Base-by-base conservation (phyloP, 306 rosid genomes). In the Alnus rubra region DNA sequence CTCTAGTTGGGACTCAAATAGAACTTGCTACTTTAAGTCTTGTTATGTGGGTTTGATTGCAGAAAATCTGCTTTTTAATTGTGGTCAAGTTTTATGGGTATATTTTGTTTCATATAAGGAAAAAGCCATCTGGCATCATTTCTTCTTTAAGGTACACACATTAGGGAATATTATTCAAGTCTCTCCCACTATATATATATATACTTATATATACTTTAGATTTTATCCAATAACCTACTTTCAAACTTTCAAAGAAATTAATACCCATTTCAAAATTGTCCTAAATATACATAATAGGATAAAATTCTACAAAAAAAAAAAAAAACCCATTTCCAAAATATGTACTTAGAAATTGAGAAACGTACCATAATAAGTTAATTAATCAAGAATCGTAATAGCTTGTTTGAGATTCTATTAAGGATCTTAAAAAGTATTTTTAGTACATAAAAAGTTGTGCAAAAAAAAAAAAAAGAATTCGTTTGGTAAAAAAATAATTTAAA, bases 141-240 rank as follows among this genome's bases (percentile, higher is more conserved):
- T 88, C 84, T 75, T 80, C 50, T 74, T 84, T 83, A 73, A 83
- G 70, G 77, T 70, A 63, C 72, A 74, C 69, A 53, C n/a, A 69
- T 73, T 48, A 50, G 76, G 80, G 88, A 90, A 88, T 88, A 85
- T 90, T 87, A 74, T 83, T 74, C 33, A 83, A 79, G 73, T 84
- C 83, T 82, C 81, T 23, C 28, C 28, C 28, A 23, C 28, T 23
- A 23, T 23, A 23, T 23, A 23, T 23, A 23, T 23, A 23, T 23
- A 23, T 23, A 23, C 28, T 23, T 23, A 23, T 23, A 23, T 77
- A 78, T 47, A 71, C 87, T 73, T 77, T 82, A 80, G 83, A 88
- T 90, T 87, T 86, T 87, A 83, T 84, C 89, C 88, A 10, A 50
- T 39, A 69, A 79, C 28, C 28, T 23, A 23, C 28, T 23, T 23